Evolutionary conservation across 805 yeast species (phyloP), one percentile per base, ranked within the genome.

Genomic region (Monosporozyma solicola): DNA sequence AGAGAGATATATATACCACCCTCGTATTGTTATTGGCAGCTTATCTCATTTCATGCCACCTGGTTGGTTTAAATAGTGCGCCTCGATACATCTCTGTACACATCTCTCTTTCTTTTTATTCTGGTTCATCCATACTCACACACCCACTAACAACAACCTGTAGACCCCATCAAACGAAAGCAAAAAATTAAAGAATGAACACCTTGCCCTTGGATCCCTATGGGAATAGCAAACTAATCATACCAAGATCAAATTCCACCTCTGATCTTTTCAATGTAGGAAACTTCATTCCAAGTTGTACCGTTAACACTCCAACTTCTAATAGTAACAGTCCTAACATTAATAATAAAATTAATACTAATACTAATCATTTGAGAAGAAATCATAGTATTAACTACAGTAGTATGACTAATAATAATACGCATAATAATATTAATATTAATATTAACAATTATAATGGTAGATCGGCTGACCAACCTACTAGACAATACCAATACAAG

Each of bases 241-340:
- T 58, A 15, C 66, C 66, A 27, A 55, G 66, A 46, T 59, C 66
- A 27, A 55, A 56, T 47, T 62, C 63, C 3, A 62, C 64, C 5
- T 54, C 65, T 3, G 66, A 62, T 41, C 51, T 62, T 20, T 61
- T 57, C 43, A 61, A 61, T 25, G 48, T 57, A 24, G 33, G 37
- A 11, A 13, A 45, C 15, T 31, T 49, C 20, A 43, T 48, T 15
- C 39, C 39, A 35, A 35, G 39, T 35, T 35, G 39, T 35, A 11
- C 39, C 5, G n/a, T 15, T 35, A 35, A 16, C 7, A 27, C 29
- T 27, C 29, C 29, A 27, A 27, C 29, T 27, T 27, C 29, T 15
- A 35, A 35, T 35, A 11, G 7, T 35, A 35, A 11, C 16, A 24
- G 9, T 24, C 22, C 57, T 59, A 41, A 24, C 3, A 31, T 3